These are phyloP conservation scores for Salix dunnii DNA, from an alignment of 345 rosid species.

Conservation along the genomic window DNA sequence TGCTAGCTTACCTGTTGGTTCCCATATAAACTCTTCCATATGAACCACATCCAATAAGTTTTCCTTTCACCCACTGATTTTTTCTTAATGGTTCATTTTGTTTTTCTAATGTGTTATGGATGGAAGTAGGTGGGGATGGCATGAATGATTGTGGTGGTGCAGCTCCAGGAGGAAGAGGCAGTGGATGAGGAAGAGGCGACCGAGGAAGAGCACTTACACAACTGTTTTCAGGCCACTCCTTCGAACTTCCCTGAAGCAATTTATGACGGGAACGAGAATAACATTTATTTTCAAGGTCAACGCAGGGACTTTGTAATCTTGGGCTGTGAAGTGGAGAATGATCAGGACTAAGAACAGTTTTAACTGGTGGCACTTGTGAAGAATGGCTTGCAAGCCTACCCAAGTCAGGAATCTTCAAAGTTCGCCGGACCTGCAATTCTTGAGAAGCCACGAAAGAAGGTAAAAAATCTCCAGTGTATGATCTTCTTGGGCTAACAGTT, in stretches of 20 bases:
- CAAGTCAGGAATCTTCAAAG: slow-evolving; percentile 19
- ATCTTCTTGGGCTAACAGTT: slow-evolving; percentile 39
- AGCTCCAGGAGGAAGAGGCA: slow-evolving; percentile 66
- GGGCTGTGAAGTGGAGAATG: slow-evolving; percentile 43
- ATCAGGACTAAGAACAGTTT: slow-evolving; percentile 23
- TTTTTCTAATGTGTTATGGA: slow-evolving; percentile 27
- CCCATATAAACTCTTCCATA: slow-evolving; percentile 67
- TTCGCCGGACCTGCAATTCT: slow-evolving; percentile 15
- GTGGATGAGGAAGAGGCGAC: slow-evolving; percentile 67
- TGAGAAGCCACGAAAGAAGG: slow-evolving; percentile 17
- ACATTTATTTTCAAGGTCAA: slow-evolving; percentile 12
- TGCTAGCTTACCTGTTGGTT: slow-evolving; percentile 44
- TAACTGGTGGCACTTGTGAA: slow-evolving; percentile 22
- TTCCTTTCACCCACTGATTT: slow-evolving; percentile 68
- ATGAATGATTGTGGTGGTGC: slow-evolving; percentile 12
- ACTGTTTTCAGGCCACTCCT: slow-evolving; percentile 29
- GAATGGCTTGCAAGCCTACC: slow-evolving; percentile 15
- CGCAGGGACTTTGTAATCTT: slow-evolving; percentile 16
- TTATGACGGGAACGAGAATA: slow-evolving; percentile 19
- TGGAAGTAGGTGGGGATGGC: slow-evolving; percentile 18
- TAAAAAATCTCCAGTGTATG: slow-evolving; percentile 15
- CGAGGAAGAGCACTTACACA: slow-evolving; percentile 53
- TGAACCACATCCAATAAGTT: slow-evolving; percentile 69
- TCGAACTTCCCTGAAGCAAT: slow-evolving; percentile 23
- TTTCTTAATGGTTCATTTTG: slow-evolving; percentile 20